Conservation (phyloP, 2,329 filamentous ascomycete genomes). For the Trichoderma harzianum region DNA sequence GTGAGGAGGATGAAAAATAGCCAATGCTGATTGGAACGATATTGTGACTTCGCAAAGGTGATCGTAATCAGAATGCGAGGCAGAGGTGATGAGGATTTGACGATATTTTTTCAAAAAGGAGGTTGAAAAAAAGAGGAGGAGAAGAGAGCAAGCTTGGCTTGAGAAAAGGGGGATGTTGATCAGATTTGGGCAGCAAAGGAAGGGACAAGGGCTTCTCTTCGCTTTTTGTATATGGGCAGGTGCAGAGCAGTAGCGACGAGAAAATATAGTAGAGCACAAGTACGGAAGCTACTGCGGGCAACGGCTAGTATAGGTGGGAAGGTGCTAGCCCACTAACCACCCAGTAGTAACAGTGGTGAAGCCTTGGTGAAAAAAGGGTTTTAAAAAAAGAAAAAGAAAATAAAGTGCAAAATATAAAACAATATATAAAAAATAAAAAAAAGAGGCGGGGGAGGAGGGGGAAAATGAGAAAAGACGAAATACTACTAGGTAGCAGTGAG, state of each 20-base stretch:
- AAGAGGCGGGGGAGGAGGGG: not conserved
- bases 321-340: not conserved
- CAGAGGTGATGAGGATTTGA: not conserved
- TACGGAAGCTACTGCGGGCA: not conserved
- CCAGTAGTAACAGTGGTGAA: not conserved
- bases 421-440: not conserved
- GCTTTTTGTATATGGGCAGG: slow-evolving; percentile 4
- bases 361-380: no score
- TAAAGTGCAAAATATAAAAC: no score
- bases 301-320: not conserved
- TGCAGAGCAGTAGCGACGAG: not conserved
- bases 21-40: not conserved
- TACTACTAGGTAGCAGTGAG: not conserved
- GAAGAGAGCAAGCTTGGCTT: not conserved
- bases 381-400: not conserved
- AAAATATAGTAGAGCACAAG: not conserved
- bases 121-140: not conserved
- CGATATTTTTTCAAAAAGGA: not conserved
- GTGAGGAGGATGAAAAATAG: not conserved
- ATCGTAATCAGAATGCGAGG: not conserved
- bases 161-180: not conserved
- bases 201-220: not conserved
- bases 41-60: not conserved
- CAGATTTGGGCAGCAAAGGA: not conserved
- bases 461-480: not conserved